Evolutionary conservation across 345 rosid species (phyloP), one percentile per base, ranked within the genome.

Genomic region (Rhodamnia argentea): DNA sequence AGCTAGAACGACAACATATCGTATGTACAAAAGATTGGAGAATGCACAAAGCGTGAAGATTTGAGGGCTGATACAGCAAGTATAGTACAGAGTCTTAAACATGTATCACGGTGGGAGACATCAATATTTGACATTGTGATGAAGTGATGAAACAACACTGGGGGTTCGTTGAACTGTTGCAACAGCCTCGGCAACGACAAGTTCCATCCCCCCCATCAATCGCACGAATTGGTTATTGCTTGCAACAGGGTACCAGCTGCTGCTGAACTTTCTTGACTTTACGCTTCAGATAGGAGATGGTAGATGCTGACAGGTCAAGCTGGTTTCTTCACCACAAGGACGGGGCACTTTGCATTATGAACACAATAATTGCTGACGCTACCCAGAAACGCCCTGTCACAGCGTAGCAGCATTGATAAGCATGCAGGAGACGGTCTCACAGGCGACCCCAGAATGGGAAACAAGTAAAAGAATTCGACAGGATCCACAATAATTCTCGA

Each of bases 291-390:
- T 22, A 27, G 50, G 24, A 57, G 18, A 44, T 4, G 85, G 27
- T 3, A 16, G 70, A 55, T 83, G 64, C 56, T 2, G n/a, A 40
- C 0, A 70, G 32, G 51, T 84, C 85, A 84, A 64, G 85, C 85
- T 4, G 75, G 85, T 3, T 84, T 84, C 64, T 64, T 84, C 53
- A 84, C 85, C 74, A 84, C 85, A 6, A 84, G 85, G 53, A 84
- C 85, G 24, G 85, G 85, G 85, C 76, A 59, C 85, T 84, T 84
- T 42, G 85, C 74, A 57, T 84, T 57, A 29, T 84, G 85, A 37
- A 84, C 85, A 64, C 85, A 84, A 22, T 58, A 84, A 26, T 84
- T 84, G 85, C 85, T 84, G 32, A 84, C 85, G 32, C 85, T 84
- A 56, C 85, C 85, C 4, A 84, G 85, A 56, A 84, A 58, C 3